phyloP scores from a whole-genome alignment of 1,284 basidiomycete species.

The Leccinum fallax region DNA sequence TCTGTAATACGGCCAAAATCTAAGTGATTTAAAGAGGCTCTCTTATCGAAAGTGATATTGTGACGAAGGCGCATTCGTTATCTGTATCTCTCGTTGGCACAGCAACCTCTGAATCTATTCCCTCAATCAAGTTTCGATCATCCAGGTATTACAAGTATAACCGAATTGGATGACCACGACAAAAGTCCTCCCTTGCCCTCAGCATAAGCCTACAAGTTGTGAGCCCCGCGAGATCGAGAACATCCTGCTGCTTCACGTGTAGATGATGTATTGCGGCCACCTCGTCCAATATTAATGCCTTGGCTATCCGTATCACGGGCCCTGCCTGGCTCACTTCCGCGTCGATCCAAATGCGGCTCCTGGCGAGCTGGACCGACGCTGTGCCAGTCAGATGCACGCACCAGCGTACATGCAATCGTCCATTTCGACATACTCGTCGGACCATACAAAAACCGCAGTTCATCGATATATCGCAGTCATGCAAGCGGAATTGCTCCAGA shows the following conservation, averaged over 20 bases:
- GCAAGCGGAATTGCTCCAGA: slow-evolving; percentile 54
- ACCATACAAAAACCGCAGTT: slow-evolving; percentile 44
- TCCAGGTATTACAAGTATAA: not conserved
- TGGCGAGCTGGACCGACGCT: slow-evolving; percentile 52
- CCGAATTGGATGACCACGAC: slow-evolving; percentile 44
- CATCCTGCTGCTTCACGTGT: slow-evolving; percentile 56
- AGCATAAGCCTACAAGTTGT: slow-evolving; percentile 54
- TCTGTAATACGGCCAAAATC: not conserved
- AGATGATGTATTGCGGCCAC: slow-evolving; percentile 63
- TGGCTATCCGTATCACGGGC: not conserved
- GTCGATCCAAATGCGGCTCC: slow-evolving; percentile 36
- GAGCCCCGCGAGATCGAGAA: slow-evolving; percentile 51
- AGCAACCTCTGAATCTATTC: slow-evolving; percentile 44
- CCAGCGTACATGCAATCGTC: slow-evolving; percentile 59
- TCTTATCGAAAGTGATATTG: slow-evolving; percentile 19
- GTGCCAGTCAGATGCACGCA: slow-evolving; percentile 57
- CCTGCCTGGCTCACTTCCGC: slow-evolving; percentile 7
- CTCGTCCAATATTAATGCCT: slow-evolving; percentile 38
- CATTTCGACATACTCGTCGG: slow-evolving; percentile 49
- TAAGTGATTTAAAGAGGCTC: slow-evolving; percentile 17
- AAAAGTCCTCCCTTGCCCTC: slow-evolving; percentile 50
- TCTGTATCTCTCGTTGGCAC: slow-evolving; percentile 56
- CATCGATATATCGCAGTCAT: slow-evolving; percentile 60
- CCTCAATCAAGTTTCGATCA: slow-evolving; percentile 33
- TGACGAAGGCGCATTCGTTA: slow-evolving; percentile 45